phyloP scores from a whole-genome alignment of 257 asterid genomes.

The Marsdenia floribunda region DNA sequence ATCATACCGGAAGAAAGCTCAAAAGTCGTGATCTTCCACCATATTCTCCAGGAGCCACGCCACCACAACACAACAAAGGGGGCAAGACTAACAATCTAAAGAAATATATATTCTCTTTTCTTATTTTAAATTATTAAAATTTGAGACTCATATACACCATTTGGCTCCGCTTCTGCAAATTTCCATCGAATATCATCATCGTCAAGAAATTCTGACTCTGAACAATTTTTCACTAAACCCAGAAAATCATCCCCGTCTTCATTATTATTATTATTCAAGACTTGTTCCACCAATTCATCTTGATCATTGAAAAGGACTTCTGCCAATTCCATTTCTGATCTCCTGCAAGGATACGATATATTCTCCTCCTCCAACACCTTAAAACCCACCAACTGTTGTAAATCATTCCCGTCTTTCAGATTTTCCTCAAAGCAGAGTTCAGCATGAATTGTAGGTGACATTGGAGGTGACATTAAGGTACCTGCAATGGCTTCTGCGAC shows the following conservation, averaged over 20 bases:
- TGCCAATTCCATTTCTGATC: background rate
- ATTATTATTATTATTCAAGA: background rate
- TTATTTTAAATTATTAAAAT: too few relatives aligned
- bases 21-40: too few relatives aligned
- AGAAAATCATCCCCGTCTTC: background rate
- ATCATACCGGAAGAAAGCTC: too few relatives aligned
- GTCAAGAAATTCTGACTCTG: background rate
- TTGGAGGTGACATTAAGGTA: constrained; percentile 14
- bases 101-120: too few relatives aligned
- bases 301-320: background rate
- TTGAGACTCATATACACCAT: too few relatives aligned
- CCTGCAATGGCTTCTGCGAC: background rate
- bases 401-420: constrained; percentile 13
- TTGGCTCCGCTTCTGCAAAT: background rate
- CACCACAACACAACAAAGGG: too few relatives aligned
- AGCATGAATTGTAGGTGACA: constrained; percentile 16
- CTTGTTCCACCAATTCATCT: too few relatives aligned
- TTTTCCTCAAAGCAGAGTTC: constrained; percentile 21
- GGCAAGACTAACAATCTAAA: too few relatives aligned
- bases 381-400: constrained; percentile 25
- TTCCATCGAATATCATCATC: constrained; percentile 19
- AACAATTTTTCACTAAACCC: background rate
- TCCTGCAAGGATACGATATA: background rate
- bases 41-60: too few relatives aligned
- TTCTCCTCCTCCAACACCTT: constrained; percentile 3